Percentiles rank a stretch among this genome's conserved stretches.
These are phyloP conservation scores for Anthracocystis panici-leucophaei DNA, from an alignment of 1,284 basidiomycete genomes.

Conservation along the genomic window DNA sequence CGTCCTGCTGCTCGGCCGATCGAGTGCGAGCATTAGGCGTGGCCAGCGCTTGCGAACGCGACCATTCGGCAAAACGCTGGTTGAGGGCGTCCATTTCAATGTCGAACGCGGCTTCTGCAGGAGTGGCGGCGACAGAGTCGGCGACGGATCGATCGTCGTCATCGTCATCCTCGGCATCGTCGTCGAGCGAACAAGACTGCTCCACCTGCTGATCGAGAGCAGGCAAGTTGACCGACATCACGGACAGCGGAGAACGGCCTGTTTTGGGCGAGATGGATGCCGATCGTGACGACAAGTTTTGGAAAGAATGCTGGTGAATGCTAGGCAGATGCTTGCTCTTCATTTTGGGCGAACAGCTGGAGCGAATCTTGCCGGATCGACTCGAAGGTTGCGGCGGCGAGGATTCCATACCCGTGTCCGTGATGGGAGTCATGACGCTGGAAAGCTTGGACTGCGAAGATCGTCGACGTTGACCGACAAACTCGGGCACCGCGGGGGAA, in stretches of 20 bases:
- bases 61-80: slow-evolving; percentile 41
- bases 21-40: background rate
- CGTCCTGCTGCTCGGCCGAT: slow-evolving; percentile 9
- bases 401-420: background rate
- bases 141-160: slow-evolving; percentile 8
- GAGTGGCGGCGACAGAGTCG: slow-evolving; percentile 6
- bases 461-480: slow-evolving; percentile 16
- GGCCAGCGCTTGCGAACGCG: slow-evolving; percentile 18
- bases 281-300: slow-evolving; percentile 20
- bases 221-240: slow-evolving; percentile 46
- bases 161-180: background rate
- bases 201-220: slow-evolving; percentile 31
- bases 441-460: slow-evolving; percentile 39
- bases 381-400: slow-evolving; percentile 21
- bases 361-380: slow-evolving; percentile 30
- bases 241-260: slow-evolving; percentile 30
- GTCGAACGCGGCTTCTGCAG: slow-evolving; percentile 27
- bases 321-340: slow-evolving; percentile 40
- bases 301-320: slow-evolving; percentile 35
- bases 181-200: background rate
- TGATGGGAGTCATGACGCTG: slow-evolving; percentile 17
- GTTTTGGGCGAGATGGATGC: slow-evolving; percentile 38
- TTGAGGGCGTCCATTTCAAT: slow-evolving; percentile 50
- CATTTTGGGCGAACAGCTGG: slow-evolving; percentile 44
- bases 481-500: slow-evolving; percentile 10